phyloP scores from a whole-genome alignment of 345 rosid genomes.

The Corymbia maculata region DNA sequence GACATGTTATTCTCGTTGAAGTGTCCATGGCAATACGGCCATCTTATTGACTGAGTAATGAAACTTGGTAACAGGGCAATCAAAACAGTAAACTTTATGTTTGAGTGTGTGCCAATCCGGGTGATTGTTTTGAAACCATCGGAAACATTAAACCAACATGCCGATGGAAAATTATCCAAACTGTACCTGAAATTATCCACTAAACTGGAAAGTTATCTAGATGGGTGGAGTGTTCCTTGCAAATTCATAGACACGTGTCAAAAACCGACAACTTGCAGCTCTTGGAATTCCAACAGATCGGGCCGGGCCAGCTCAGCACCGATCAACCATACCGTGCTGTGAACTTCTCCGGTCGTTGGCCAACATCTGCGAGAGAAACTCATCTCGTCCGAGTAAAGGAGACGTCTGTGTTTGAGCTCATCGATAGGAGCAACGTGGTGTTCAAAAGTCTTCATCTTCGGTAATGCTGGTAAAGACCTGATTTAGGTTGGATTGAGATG shows the following conservation, averaged over 20 bases:
- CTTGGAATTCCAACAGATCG: background rate
- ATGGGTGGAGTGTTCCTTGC: background rate
- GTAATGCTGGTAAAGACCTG: background rate
- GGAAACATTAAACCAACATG: too few species aligned
- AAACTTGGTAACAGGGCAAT: too few species aligned
- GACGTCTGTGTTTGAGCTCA: background rate
- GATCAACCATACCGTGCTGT: background rate
- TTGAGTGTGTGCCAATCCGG: rapidly evolving
- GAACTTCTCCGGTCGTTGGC: background rate
- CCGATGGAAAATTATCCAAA: too few species aligned
- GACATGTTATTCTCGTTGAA: too few species aligned
- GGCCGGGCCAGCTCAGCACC: background rate
- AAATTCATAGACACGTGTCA: background rate
- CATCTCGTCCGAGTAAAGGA: too few species aligned
- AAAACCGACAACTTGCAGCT: background rate
- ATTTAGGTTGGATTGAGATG: too few species aligned
- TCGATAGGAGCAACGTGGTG: background rate
- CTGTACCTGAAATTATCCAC: background rate
- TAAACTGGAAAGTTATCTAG: background rate
- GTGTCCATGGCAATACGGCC: too few species aligned
- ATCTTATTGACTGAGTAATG: too few species aligned
- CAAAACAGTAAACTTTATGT: too few species aligned
- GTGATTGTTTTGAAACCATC: too few species aligned
- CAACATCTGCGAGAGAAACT: background rate
- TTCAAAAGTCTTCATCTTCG: too few species aligned